A percentile compares a stretch with the other conserved stretches of the same genome.
Conservation (phyloP, 768 basidiomycete genomes). For the Pholiota conissans region DNA sequence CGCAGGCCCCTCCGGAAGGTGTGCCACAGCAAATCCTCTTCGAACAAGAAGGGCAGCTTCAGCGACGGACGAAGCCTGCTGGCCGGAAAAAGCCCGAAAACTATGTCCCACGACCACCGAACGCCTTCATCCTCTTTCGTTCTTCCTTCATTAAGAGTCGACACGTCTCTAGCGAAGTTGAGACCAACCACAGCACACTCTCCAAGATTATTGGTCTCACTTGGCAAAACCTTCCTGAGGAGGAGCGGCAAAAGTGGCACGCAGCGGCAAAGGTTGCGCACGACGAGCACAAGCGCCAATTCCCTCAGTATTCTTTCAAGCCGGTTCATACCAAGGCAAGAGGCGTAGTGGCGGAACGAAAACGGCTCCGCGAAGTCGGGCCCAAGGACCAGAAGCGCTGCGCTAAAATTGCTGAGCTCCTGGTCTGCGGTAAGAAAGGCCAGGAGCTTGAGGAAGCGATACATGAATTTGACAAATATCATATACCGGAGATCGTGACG, state of each 20-base stretch:
- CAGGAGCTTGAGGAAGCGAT: slow-evolving; percentile 53
- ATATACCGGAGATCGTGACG: slow-evolving; percentile 62
- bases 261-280: slow-evolving; percentile 66
- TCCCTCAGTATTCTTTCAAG: slow-evolving; percentile 74
- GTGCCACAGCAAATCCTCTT: slow-evolving; percentile 26
- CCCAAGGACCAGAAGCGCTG: slow-evolving; percentile 65
- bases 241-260: slow-evolving; percentile 75
- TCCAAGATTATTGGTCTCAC: slow-evolving; percentile 84
- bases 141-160: slow-evolving; percentile 77
- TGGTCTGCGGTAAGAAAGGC: slow-evolving; percentile 57
- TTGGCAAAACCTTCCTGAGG: slow-evolving; percentile 74
- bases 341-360: slow-evolving; percentile 40
- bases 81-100: slow-evolving; percentile 64
- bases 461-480: slow-evolving; percentile 54
- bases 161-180: slow-evolving; percentile 72
- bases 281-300: slow-evolving; percentile 74
- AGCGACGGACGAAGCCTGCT: slow-evolving; percentile 31
- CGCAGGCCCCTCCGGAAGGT: slow-evolving; percentile 35
- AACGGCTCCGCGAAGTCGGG: slow-evolving; percentile 61
- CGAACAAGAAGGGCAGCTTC: slow-evolving; percentile 23
- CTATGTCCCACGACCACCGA: slow-evolving; percentile 80
- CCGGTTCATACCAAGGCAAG: slow-evolving; percentile 54
- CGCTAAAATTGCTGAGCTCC: slow-evolving; percentile 64
- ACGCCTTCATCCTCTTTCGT: slow-evolving; percentile 84
- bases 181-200: slow-evolving; percentile 79